A percentile compares a stretch with the other conserved stretches of the same genome.
These are phyloP conservation scores for Stephania japonica DNA, from an alignment of 164 flowering plant genomes.

Conservation along the genomic window DNA sequence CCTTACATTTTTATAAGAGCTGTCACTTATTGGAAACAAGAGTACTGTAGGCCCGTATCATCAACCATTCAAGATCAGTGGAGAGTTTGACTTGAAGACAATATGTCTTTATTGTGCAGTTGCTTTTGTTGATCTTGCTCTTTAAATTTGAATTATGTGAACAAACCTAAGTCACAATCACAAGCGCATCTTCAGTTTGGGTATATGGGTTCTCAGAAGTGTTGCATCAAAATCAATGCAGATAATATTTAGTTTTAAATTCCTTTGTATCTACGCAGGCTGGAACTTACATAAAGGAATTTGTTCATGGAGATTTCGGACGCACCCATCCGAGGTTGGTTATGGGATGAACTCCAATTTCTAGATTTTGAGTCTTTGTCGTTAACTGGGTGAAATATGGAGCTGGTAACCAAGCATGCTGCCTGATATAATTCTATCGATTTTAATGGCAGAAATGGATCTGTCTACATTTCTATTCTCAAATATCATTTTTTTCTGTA, in stretches of 20 bases:
- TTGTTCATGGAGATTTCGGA: slow-evolving; percentile 97
- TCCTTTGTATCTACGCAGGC: slow-evolving; percentile 43
- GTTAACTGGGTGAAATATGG: background rate
- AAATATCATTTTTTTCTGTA: background rate
- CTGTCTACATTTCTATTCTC: background rate
- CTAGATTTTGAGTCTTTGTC: background rate
- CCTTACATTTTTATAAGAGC: too few species aligned
- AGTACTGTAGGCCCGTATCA: too few species aligned
- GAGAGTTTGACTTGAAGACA: background rate
- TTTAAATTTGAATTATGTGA: background rate
- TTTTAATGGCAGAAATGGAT: background rate
- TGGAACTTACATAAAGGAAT: slow-evolving; percentile 97
- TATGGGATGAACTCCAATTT: background rate
- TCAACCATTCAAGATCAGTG: background rate
- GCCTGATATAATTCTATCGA: background rate
- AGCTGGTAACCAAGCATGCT: background rate
- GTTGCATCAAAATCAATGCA: too few species aligned
- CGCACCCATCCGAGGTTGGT: slow-evolving; percentile 85
- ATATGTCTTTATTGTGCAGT: background rate
- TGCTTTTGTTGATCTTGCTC: background rate
- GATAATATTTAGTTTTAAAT: too few species aligned
- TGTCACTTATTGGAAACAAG: too few species aligned
- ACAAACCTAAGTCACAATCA: background rate
- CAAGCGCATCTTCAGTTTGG: background rate
- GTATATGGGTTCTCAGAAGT: too few species aligned